Percentiles rank a stretch among this genome's conserved stretches.
Evolutionary conservation across 306 rosid genomes (phyloP).

Genomic region (Argentina anserina): DNA sequence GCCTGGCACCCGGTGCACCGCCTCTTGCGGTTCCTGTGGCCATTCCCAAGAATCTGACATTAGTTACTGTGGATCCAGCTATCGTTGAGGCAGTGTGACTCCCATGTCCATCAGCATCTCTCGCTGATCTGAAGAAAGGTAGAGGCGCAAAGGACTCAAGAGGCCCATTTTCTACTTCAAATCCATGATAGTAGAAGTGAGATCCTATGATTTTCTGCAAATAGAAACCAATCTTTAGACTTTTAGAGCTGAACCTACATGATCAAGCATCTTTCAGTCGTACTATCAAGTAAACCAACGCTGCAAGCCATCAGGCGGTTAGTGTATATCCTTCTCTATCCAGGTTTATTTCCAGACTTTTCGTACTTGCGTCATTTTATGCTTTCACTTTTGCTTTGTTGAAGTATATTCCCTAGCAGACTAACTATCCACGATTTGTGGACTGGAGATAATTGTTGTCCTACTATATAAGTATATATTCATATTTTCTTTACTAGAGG

Average conservation of each 20-base stretch:
- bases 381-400: neutral
- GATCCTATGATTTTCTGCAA: slow-evolving; percentile 63
- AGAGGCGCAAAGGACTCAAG: slow-evolving; percentile 28
- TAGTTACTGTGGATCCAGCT: slow-evolving; percentile 50
- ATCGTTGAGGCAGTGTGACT: slow-evolving; percentile 73
- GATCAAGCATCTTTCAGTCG: neutral
- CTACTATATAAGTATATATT: too few species aligned
- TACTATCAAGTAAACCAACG: neutral
- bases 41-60: slow-evolving; percentile 51
- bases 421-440: neutral
- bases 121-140: slow-evolving; percentile 48
- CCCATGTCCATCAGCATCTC: slow-evolving; percentile 65
- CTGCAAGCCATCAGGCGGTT: neutral
- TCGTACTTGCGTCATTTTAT: neutral
- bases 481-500: too few species aligned
- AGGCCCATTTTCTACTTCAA: slow-evolving; percentile 48
- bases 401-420: neutral
- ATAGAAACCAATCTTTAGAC: neutral
- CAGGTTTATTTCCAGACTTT: neutral
- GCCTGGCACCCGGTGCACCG: slow-evolving; percentile 59
- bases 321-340: neutral
- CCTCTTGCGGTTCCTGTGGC: slow-evolving; percentile 69
- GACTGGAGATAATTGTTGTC: neutral
- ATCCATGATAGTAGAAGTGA: slow-evolving; percentile 46
- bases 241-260: neutral